phyloP scores from a whole-genome alignment of 371 early-diverging fungal species.

The Batrachochytrium dendrobatidis region DNA sequence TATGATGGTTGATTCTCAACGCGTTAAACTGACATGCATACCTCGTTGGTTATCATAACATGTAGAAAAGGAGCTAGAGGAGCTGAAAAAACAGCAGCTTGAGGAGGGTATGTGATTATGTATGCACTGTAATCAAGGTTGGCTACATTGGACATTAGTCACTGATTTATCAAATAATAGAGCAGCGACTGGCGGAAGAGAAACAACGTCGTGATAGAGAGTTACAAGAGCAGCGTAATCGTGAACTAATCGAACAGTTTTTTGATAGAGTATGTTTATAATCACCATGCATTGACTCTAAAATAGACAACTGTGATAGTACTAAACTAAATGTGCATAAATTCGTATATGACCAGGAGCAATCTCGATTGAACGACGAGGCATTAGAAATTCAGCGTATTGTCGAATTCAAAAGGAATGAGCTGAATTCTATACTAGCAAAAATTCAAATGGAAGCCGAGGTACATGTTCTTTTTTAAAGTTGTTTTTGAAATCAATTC shows the following conservation, averaged over 20 bases:
- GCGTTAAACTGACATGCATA: too few relatives aligned
- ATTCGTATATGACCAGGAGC: conserved; percentile 10
- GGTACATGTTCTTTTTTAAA: background rate
- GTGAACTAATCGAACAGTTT: conserved; percentile 31
- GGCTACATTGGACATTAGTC: too few relatives aligned
- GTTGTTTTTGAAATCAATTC: background rate
- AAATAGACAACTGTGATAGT: too few relatives aligned
- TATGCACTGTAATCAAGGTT: background rate
- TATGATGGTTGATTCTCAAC: too few relatives aligned
- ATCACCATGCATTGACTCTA: too few relatives aligned
- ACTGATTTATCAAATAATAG: too few relatives aligned
- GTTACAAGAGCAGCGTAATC: conserved; percentile 23
- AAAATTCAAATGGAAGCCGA: background rate
- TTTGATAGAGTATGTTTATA: conserved; percentile 27
- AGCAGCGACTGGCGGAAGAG: conserved; percentile 28
- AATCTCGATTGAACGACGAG: conserved; percentile 27
- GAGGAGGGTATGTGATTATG: conserved; percentile 25
- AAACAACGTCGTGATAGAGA: conserved; percentile 29
- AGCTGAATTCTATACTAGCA: background rate
- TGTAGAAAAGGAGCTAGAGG: conserved; percentile 17
- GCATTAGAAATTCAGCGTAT: conserved; percentile 10
- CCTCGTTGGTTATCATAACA: too few relatives aligned
- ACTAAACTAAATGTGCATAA: too few relatives aligned
- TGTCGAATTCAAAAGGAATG: conserved; percentile 3
- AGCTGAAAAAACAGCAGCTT: conserved; percentile 18